Base-by-base conservation (phyloP, 495 filamentous ascomycete species). In the Thozetella sp. region DNA sequence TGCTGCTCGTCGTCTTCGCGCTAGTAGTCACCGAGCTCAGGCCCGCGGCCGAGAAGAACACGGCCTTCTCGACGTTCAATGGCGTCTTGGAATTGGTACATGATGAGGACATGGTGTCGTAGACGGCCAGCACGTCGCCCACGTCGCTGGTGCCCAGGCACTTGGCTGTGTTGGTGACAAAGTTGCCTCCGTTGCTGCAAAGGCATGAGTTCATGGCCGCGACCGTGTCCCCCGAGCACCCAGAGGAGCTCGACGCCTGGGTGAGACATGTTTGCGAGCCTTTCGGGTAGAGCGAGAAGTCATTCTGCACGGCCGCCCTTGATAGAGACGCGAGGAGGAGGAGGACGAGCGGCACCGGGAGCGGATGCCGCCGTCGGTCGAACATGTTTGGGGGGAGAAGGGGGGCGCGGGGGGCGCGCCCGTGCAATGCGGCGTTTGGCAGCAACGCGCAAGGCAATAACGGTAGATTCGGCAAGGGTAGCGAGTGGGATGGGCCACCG, bases 261-360 rank as follows among this genome's bases (percentile, higher is more conserved):
- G 63, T 66, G 22, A 80, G 59, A 51, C 79, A 82, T 43, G 63
- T 27, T 37, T 75, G 77, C 1, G 79, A 68, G 37, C 53, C 58
- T 51, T 61, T 11, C 1, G 79, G 79, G 61, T 80, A 82, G 43
- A 75, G 59, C 23, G 63, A 63, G 65, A 80, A 82, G 64, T 80
- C 69, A 63, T 73, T 68, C 2, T 65, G 19, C 46, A 67, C 23
- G n/a, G 54, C 65, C 13, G 62, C 63, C 40, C 54, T 57, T 11
- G 61, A 37, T n/a, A 61, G 46, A 4, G 71, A 63, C 30, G 63
- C 65, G 20, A 77, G 56, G 30, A 76, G 34, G 40, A 80, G 63
- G 58, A 63, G 56, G 34, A 74, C 24, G 19, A 72, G 62, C 4
- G 66, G 53, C 19, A 57, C 19, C 34, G 66, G 63, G 4, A 73